phyloP scores from a whole-genome alignment of 2,329 filamentous ascomycete species.

The Claviceps digitariae region DNA sequence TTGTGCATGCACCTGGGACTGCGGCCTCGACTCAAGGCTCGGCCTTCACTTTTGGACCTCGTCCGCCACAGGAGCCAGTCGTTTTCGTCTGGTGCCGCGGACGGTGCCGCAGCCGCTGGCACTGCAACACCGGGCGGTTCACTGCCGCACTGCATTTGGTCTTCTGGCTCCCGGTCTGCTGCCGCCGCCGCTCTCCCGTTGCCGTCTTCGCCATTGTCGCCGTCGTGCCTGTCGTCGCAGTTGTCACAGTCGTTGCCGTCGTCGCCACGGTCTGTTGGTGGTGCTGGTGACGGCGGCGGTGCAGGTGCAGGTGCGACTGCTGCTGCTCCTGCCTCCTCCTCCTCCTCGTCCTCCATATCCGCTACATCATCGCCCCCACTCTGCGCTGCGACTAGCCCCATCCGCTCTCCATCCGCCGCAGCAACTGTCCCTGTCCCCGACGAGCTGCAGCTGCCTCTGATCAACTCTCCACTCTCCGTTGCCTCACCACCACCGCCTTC shows the following conservation, averaged over 20 bases:
- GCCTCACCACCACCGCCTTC: constrained; percentile 14
- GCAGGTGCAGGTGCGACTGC: constrained; percentile 3
- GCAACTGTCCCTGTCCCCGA: constrained; percentile 7
- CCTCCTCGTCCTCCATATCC: constrained; percentile 7
- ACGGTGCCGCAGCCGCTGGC: neutral
- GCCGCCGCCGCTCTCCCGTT: neutral
- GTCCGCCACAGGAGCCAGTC: constrained; percentile 23
- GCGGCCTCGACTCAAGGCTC: constrained; percentile 34
- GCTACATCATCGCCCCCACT: constrained; percentile 23
- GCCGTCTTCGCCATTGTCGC: neutral
- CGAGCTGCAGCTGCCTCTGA: constrained; percentile 22
- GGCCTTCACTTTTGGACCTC: constrained; percentile 40
- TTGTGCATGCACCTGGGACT: constrained; percentile 38
- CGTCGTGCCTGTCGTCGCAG: neutral
- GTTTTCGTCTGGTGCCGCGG: neutral
- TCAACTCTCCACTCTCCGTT: constrained; percentile 26
- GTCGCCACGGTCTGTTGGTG: neutral
- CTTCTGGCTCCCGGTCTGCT: no score
- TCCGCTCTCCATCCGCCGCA: constrained; percentile 7
- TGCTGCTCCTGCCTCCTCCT: no score
- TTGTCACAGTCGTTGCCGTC: neutral
- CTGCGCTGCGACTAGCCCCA: constrained; percentile 2
- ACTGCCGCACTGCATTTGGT: neutral
- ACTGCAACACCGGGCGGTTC: neutral
- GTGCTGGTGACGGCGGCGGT: neutral